A percentile compares a stretch with the other conserved stretches of the same genome.
phyloP scores from a whole-genome alignment of 1,284 basidiomycete species.

The Kwoniella shivajii region DNA sequence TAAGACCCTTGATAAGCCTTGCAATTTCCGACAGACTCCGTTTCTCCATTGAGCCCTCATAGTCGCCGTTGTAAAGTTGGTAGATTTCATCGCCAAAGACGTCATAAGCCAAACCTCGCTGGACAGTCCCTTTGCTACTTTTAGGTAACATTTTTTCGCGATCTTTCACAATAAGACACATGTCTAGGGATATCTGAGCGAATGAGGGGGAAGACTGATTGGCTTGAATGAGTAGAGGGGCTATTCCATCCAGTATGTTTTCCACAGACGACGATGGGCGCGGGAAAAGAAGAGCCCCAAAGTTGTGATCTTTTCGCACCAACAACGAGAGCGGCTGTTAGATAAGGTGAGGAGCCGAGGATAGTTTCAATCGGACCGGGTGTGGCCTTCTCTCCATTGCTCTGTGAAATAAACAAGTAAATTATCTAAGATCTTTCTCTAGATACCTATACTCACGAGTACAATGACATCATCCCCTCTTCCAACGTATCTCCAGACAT shows the following conservation, averaged over 20 bases:
- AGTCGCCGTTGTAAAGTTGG: constrained; percentile 22
- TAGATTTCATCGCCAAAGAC: constrained; percentile 37
- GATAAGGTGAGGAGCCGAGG: constrained; percentile 27
- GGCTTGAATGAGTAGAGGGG: constrained; percentile 26
- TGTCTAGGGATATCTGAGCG: constrained; percentile 41
- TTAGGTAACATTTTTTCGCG: constrained; percentile 32
- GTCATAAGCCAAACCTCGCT: constrained; percentile 44
- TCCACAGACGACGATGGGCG: background rate
- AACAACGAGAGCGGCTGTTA: constrained; percentile 52
- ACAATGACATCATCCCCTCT: constrained; percentile 55
- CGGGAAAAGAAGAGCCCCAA: constrained; percentile 49
- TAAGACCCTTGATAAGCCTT: constrained; percentile 1
- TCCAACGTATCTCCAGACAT: constrained; percentile 52
- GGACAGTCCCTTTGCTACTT: constrained; percentile 50
- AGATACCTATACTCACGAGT: constrained; percentile 40
- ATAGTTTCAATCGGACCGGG: constrained; percentile 44
- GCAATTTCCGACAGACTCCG: constrained; percentile 3
- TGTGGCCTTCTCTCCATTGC: constrained; percentile 49
- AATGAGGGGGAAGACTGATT: constrained; percentile 43
- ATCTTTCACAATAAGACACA: constrained; percentile 32
- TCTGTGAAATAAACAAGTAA: constrained; percentile 15
- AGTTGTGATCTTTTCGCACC: constrained; percentile 48
- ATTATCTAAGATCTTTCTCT: no score
- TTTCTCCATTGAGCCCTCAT: constrained; percentile 4
- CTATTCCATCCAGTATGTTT: constrained; percentile 16